phyloP scores from a whole-genome alignment of 1,284 basidiomycete species.

The Grifola frondosa region DNA sequence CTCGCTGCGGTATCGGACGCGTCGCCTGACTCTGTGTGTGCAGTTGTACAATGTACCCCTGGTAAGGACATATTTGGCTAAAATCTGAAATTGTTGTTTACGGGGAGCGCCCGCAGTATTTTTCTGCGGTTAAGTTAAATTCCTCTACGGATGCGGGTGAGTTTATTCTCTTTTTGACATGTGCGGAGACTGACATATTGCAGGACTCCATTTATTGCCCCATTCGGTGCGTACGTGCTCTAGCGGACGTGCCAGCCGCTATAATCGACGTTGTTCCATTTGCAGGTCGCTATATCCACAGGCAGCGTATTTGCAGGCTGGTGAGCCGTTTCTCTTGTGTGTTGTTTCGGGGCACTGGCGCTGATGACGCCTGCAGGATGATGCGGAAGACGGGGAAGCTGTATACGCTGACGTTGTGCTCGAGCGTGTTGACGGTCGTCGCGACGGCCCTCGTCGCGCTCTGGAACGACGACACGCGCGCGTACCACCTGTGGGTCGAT shows the following conservation, averaged over 20 bases:
- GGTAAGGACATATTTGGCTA: conserved; percentile 49
- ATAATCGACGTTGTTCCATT: conserved; percentile 15
- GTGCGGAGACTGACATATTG: conserved; percentile 14
- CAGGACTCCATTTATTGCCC: conserved; percentile 80
- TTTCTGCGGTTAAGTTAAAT: conserved; percentile 79
- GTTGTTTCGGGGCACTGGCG: conserved; percentile 7
- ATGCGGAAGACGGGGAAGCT: conserved; percentile 84
- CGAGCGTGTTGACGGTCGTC: conserved; percentile 52
- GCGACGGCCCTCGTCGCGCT: conserved; percentile 56
- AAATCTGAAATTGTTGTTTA: too few species aligned
- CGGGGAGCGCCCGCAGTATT: conserved; percentile 69
- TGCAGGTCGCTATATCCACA: conserved; percentile 68
- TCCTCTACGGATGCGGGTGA: conserved; percentile 71
- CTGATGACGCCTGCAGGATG: conserved; percentile 45
- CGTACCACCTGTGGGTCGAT: conserved; percentile 73
- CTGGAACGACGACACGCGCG: conserved; percentile 64
- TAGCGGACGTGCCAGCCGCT: conserved; percentile 9
- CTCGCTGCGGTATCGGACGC: neutral
- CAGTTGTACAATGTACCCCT: conserved; percentile 86
- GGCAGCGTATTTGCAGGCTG: conserved; percentile 86
- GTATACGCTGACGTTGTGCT: conserved; percentile 67
- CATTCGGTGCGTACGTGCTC: conserved; percentile 63
- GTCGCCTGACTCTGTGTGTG: conserved; percentile 11
- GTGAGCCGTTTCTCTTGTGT: conserved; percentile 35
- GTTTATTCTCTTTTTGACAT: conserved; percentile 20